Percentiles rank a stretch among this genome's conserved stretches.
These are phyloP conservation scores for Stagonosporopsis vannaccii DNA, from an alignment of 2,329 filamentous ascomycete species.

Conservation along the genomic window DNA sequence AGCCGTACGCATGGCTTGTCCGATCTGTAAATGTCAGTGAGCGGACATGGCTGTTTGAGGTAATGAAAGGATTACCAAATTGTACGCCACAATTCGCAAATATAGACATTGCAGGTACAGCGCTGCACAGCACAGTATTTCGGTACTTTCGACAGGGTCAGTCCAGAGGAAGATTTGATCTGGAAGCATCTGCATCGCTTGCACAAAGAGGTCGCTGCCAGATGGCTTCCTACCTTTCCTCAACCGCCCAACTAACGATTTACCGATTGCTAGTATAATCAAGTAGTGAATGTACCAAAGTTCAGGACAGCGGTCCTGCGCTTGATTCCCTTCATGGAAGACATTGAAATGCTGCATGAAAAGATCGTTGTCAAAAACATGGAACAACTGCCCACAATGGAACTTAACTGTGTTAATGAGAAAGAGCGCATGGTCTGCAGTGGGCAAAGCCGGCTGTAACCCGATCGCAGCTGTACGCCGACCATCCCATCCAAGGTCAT, in stretches of 20 bases:
- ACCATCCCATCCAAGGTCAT: constrained; percentile 4
- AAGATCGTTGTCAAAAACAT: not conserved
- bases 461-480: not conserved
- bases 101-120: not conserved
- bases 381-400: constrained; percentile 1
- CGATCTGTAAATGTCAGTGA: not conserved
- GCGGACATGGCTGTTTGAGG: not conserved
- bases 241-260: not conserved
- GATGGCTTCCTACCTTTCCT: not conserved
- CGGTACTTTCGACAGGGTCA: not conserved
- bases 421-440: not conserved
- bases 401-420: not conserved
- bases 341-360: constrained; percentile 3
- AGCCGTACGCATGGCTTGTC: constrained; percentile 5
- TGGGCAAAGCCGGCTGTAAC: not conserved
- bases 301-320: not conserved
- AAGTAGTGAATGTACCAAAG: constrained; percentile 4
- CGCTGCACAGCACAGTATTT: constrained; percentile 1
- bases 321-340: not conserved
- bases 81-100: constrained; percentile 1
- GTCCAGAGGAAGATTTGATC: constrained; percentile 2
- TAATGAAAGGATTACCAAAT: not conserved
- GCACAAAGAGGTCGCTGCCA: not conserved
- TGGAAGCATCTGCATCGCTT: constrained; percentile 1
- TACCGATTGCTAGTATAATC: not conserved